Evolutionary conservation across 345 rosid species (phyloP).

Genomic region (Noccaea caerulescens): DNA sequence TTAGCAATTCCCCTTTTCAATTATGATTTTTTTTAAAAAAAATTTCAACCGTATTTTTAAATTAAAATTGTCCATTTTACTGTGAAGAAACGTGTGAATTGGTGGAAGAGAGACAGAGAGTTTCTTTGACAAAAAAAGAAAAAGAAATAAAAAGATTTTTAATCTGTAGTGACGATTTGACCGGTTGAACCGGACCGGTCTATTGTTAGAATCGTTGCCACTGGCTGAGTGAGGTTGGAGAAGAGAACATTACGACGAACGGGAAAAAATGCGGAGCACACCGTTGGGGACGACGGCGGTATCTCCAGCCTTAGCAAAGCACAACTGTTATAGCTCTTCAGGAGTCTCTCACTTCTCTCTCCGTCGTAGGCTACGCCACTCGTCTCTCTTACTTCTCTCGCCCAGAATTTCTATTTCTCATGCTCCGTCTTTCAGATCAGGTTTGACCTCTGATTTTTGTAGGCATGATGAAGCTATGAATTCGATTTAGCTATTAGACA

Average conservation of each 20-base stretch:
- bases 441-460: slow-evolving; percentile 42
- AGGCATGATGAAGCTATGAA: not conserved
- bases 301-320: slow-evolving; percentile 43
- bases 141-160: not conserved
- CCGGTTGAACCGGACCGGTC: slow-evolving; percentile 38
- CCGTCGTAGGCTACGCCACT: slow-evolving; percentile 43
- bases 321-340: slow-evolving; percentile 31
- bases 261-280: slow-evolving; percentile 66
- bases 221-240: not conserved
- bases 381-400: slow-evolving; percentile 43
- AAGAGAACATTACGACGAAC: not conserved
- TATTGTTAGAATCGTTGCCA: not conserved
- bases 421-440: slow-evolving; percentile 47
- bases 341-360: slow-evolving; percentile 34
- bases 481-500: not conserved
- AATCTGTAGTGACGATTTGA: not conserved
- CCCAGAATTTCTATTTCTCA: slow-evolving; percentile 44
- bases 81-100: not conserved
- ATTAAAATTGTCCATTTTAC: not conserved
- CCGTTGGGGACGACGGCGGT: slow-evolving; percentile 62
- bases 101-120: not conserved
- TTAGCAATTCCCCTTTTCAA: no score
- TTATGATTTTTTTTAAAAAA: no score
- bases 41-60: not conserved
- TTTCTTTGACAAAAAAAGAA: no score